Percentiles rank a stretch among this genome's conserved stretches.
phyloP scores from a whole-genome alignment of 768 basidiomycete species.

The Lentinula edodes region DNA sequence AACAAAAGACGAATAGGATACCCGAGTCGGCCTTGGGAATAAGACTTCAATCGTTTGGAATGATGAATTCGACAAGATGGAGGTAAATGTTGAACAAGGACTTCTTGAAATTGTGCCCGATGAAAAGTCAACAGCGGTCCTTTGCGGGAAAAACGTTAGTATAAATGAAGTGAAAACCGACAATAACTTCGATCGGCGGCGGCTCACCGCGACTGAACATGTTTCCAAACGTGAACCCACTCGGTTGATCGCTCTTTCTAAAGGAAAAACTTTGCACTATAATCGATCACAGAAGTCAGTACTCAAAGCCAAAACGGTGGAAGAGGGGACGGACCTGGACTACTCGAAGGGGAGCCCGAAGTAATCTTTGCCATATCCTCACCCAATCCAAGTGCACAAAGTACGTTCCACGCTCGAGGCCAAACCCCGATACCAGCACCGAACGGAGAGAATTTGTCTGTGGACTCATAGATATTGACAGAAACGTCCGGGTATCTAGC shows the following conservation, averaged over 20 bases:
- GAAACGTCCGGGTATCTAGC: conserved; percentile 29
- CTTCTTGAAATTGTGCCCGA: conserved; percentile 29
- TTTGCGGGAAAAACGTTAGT: conserved; percentile 1
- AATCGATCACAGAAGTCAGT: conserved; percentile 6
- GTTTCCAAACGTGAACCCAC: conserved; percentile 23
- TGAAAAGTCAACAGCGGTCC: conserved; percentile 26
- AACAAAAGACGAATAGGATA: conserved; percentile 27
- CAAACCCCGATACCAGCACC: conserved; percentile 42
- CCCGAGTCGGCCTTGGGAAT: conserved; percentile 14
- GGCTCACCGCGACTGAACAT: conserved; percentile 17
- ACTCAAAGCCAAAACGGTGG: conserved; percentile 10
- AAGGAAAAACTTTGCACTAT: conserved; percentile 10
- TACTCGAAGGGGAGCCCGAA: conserved; percentile 18
- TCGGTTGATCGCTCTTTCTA: conserved; percentile 27
- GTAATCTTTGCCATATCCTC: conserved; percentile 23
- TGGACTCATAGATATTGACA: conserved; percentile 40
- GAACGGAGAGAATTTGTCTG: conserved; percentile 33
- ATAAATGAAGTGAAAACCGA: not conserved
- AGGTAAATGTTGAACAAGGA: conserved; percentile 23
- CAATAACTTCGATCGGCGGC: not conserved
- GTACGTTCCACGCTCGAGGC: conserved; percentile 35
- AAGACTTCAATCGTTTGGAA: conserved; percentile 27
- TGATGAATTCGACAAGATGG: conserved; percentile 24
- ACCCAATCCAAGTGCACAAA: conserved; percentile 33
- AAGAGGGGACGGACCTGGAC: conserved; percentile 12